A percentile compares a stretch with the other conserved stretches of the same genome.
Conservation (phyloP, 768 basidiomycete species). For the Russula olivacea region DNA sequence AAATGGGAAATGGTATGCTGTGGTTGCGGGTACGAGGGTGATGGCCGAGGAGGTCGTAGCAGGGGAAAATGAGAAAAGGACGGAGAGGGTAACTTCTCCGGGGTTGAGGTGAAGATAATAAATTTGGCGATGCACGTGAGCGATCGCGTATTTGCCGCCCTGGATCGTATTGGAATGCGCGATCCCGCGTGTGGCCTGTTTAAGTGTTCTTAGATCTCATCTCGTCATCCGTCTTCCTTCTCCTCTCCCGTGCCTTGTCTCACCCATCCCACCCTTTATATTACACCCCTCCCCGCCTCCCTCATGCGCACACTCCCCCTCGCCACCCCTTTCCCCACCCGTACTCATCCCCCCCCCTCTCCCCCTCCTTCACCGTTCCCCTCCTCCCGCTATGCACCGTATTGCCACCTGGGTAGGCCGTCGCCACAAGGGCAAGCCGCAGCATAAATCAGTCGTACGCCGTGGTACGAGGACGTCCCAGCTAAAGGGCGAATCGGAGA, state of each 20-base stretch:
- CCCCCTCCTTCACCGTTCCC: not conserved
- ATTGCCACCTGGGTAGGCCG: not conserved
- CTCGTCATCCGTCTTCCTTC: not conserved
- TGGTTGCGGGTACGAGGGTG: not conserved
- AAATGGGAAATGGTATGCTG: slow-evolving; percentile 1
- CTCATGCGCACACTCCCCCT: not conserved
- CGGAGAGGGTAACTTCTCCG: not conserved
- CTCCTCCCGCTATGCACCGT: not conserved
- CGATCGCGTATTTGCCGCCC: not conserved
- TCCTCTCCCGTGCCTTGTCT: not conserved
- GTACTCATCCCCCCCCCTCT: not conserved
- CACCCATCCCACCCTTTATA: not conserved
- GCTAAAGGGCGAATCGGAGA: not conserved
- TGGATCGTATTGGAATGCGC: not conserved
- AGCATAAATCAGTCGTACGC: not conserved
- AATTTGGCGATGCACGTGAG: not conserved
- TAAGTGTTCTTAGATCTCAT: not conserved
- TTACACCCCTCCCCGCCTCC: too few species aligned
- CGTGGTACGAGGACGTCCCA: not conserved
- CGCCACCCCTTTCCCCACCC: not conserved
- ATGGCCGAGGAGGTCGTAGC: not conserved
- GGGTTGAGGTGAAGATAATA: not conserved
- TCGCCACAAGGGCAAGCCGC: not conserved
- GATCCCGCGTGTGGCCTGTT: not conserved
- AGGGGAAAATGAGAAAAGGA: not conserved